These are phyloP conservation scores for Colletotrichum neosansevieriae DNA, from an alignment of 2,329 filamentous ascomycete species.

Conservation along the genomic window DNA sequence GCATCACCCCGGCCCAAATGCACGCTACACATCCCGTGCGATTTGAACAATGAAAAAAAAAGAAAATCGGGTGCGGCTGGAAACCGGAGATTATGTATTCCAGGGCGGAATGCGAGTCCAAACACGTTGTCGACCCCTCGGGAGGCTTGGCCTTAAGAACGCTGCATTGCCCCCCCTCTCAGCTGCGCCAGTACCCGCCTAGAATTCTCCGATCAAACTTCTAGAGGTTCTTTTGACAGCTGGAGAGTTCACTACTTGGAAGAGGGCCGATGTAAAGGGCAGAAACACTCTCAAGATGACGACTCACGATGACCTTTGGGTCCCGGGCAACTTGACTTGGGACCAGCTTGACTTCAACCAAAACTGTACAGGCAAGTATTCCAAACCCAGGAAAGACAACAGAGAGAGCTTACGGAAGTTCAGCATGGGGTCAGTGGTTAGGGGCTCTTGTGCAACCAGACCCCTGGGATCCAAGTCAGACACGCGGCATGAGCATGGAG, in stretches of 20 bases:
- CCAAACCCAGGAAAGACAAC: no score
- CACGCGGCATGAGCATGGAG: constrained; percentile 30
- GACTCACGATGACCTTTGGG: constrained; percentile 24
- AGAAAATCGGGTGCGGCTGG: constrained; percentile 16
- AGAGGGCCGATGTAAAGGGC: background rate
- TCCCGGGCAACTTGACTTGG: constrained; percentile 34
- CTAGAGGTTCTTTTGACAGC: no score
- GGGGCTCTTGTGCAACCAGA: constrained; percentile 25
- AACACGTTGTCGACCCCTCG: background rate
- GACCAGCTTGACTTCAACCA: constrained; percentile 32
- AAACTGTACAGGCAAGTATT: constrained; percentile 20
- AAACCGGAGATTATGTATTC: background rate
- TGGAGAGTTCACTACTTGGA: background rate
- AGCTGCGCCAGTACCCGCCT: no score
- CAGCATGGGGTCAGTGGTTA: constrained; percentile 27
- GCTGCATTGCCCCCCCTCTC: background rate
- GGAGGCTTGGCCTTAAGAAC: constrained; percentile 16
- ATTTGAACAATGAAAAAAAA: background rate
- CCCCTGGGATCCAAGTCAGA: constrained; percentile 27
- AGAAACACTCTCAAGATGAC: background rate
- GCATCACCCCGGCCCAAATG: background rate
- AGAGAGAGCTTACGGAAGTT: background rate
- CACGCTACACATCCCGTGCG: background rate
- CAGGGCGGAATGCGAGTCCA: background rate
- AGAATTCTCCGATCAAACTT: background rate